These are phyloP conservation scores for Microcera coccophila DNA, from an alignment of 2,329 filamentous ascomycete genomes.

Conservation along the genomic window DNA sequence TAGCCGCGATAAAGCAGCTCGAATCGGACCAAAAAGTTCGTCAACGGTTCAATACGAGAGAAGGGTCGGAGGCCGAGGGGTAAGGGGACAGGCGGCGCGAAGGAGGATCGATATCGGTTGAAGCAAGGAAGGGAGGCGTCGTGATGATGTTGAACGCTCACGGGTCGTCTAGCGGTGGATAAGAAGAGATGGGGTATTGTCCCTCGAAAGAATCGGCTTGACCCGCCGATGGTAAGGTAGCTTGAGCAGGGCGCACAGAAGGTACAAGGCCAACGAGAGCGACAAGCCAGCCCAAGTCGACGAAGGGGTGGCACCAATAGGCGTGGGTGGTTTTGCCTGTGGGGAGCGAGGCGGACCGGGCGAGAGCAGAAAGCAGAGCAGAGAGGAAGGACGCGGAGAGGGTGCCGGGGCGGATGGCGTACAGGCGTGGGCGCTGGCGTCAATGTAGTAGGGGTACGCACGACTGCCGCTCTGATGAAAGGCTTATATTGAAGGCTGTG, in stretches of 20 bases:
- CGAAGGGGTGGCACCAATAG: neutral
- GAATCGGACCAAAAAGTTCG: slow-evolving; percentile 6
- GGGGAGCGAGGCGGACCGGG: slow-evolving; percentile 1
- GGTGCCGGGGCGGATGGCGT: neutral
- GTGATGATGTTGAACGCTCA: neutral
- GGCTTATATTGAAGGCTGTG: neutral
- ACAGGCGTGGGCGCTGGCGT: neutral
- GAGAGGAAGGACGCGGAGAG: neutral
- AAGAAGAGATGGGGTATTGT: neutral
- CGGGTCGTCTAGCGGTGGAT: neutral
- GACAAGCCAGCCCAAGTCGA: neutral
- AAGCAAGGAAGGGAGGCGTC: neutral
- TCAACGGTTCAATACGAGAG: slow-evolving; percentile 14
- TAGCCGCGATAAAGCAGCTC: neutral
- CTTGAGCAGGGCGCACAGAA: neutral
- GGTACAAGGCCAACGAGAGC: neutral
- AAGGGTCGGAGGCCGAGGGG: slow-evolving; percentile 16
- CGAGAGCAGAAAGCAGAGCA: neutral
- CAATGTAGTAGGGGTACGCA: no score
- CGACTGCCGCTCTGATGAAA: no score
- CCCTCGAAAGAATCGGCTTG: neutral
- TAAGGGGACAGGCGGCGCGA: slow-evolving; percentile 15
- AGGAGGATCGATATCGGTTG: slow-evolving; percentile 6
- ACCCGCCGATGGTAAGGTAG: neutral
- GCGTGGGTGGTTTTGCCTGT: neutral